Evolutionary conservation across 169 alveolate species (phyloP).

Genomic region (Plasmodium fragile): DNA sequence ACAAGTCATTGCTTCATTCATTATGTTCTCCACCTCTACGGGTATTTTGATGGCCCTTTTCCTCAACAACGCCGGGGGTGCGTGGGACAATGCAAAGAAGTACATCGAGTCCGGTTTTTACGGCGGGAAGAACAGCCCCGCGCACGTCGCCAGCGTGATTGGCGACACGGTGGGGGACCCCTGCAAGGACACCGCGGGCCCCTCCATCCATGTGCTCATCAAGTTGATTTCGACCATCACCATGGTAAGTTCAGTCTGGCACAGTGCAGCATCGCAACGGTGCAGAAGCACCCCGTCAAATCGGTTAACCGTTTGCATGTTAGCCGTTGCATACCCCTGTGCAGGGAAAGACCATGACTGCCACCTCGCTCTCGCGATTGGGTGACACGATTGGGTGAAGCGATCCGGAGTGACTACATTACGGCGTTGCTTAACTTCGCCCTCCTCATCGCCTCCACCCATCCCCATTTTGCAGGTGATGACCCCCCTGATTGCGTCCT

Average conservation of each 20-base stretch:
- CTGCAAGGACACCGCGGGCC: slow-evolving; percentile 94
- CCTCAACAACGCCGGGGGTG: slow-evolving; percentile 91
- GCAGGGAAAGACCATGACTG: background rate
- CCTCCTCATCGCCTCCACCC: background rate
- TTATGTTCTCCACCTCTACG: slow-evolving; percentile 90
- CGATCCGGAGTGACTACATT: background rate
- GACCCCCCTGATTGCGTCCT: slow-evolving; percentile 63
- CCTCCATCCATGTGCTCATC: slow-evolving; percentile 85
- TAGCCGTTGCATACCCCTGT: background rate
- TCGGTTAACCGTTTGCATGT: background rate
- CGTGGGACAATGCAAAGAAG: slow-evolving; percentile 93
- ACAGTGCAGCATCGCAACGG: background rate
- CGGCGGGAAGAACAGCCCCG: slow-evolving; percentile 85
- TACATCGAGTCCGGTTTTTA: slow-evolving; percentile 85
- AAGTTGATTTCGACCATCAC: slow-evolving; percentile 78
- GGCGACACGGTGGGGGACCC: slow-evolving; percentile 95
- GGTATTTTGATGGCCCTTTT: slow-evolving; percentile 91
- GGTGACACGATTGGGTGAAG: too few relatives aligned
- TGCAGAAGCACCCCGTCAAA: background rate
- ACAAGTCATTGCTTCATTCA: slow-evolving; percentile 86
- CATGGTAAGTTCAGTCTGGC: slow-evolving; percentile 15
- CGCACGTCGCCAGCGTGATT: slow-evolving; percentile 84
- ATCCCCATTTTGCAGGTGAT: slow-evolving; percentile 32
- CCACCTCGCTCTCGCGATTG: background rate
- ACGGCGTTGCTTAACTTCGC: background rate